Conservation (phyloP, 2,329 filamentous ascomycete species). For the Teratosphaeria viscida region DNA sequence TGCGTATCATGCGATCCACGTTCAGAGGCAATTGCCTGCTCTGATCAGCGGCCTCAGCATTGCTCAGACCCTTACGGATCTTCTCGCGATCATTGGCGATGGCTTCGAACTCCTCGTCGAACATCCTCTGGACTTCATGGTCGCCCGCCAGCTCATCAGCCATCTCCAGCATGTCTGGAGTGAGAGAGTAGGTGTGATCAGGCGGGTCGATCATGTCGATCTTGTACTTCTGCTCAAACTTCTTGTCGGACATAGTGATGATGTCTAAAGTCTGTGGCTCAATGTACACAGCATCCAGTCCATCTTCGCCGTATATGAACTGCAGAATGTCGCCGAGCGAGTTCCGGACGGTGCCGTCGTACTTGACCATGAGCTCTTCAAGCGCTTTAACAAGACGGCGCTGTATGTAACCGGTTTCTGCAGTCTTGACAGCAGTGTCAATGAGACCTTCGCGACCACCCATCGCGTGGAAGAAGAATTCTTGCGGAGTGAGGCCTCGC, state of each 20-base stretch:
- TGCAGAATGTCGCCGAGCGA: conserved; percentile 94
- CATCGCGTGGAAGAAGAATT: conserved; percentile 99
- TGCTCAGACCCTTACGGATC: conserved; percentile 59
- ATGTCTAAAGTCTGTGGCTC: conserved; percentile 87
- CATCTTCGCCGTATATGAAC: conserved; percentile 96
- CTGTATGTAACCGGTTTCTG: conserved; percentile 98
- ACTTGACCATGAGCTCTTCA: conserved; percentile 94
- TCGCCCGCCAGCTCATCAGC: conserved; percentile 80
- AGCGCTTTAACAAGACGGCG: conserved; percentile 95
- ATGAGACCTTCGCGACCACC: conserved; percentile 99
- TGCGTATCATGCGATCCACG: conserved; percentile 79
- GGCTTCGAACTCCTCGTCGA: conserved; percentile 81
- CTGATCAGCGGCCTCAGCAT: conserved; percentile 64
- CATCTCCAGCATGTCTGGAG: conserved; percentile 67
- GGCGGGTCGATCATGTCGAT: conserved; percentile 74
- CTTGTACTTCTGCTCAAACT: conserved; percentile 72
- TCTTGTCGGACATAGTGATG: conserved; percentile 65
- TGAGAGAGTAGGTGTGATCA: conserved; percentile 41
- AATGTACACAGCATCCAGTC: conserved; percentile 83
- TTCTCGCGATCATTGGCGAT: conserved; percentile 63
- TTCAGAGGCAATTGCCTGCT: conserved; percentile 89
- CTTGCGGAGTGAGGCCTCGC: conserved; percentile 83
- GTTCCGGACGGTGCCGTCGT: conserved; percentile 94
- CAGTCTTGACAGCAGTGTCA: conserved; percentile 98
- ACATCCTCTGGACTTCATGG: conserved; percentile 70